A percentile compares a stretch with the other conserved stretches of the same genome.
These are phyloP conservation scores for Penicillium diatomitis DNA, from an alignment of 495 filamentous ascomycete species.

Conservation along the genomic window DNA sequence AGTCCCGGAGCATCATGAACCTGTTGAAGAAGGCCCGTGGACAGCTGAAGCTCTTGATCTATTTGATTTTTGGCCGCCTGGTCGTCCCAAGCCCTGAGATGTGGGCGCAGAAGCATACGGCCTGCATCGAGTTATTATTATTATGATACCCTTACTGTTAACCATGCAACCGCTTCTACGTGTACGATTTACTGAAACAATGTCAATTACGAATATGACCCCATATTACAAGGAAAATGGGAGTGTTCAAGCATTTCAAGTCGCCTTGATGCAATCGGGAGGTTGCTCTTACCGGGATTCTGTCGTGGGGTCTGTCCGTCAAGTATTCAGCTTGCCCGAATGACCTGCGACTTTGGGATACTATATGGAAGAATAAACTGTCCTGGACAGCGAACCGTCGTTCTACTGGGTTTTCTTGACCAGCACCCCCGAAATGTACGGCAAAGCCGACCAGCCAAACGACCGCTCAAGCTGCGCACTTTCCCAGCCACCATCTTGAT, in stretches of 20 bases:
- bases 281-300: no score
- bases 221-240: no score
- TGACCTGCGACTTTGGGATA: no score
- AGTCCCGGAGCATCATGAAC: constrained; percentile 2
- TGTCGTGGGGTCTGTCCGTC: no score
- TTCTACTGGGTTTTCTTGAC: constrained; percentile 30
- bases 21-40: constrained; percentile 39
- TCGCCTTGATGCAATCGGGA: no score
- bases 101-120: not conserved
- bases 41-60: constrained; percentile 51
- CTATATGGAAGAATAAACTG: no score
- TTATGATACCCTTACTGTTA: not conserved
- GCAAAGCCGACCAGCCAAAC: constrained; percentile 39
- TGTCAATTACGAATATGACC: no score
- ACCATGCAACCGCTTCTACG: no score
- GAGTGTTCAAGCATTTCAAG: no score
- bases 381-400: not conserved
- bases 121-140: not conserved
- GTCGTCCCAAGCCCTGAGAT: constrained; percentile 26
- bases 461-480: constrained; percentile 42
- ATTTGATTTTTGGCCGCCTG: constrained; percentile 46
- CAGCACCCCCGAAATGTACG: constrained; percentile 47
- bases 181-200: no score
- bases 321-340: no score
- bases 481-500: constrained; percentile 44